Evolutionary conservation across 2,329 filamentous ascomycete genomes (phyloP).

Genomic region (Alternaria incomplexa): DNA sequence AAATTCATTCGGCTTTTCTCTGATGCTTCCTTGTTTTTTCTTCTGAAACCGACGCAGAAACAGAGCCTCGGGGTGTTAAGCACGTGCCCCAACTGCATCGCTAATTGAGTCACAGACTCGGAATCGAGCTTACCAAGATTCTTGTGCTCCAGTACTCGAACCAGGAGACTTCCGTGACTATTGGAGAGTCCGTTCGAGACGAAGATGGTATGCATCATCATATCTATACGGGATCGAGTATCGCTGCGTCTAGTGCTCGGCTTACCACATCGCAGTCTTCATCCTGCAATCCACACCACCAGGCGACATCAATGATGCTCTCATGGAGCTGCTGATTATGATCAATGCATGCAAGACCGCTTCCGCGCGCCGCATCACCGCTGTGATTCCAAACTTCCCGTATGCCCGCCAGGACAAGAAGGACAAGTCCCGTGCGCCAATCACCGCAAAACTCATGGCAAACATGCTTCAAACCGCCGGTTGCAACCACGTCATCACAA

Average conservation of each 20-base stretch:
- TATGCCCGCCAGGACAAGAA: slow-evolving; percentile 98
- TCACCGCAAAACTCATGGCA: slow-evolving; percentile 92
- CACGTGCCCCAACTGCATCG: slow-evolving; percentile 2
- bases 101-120: slow-evolving; percentile 61
- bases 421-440: slow-evolving; percentile 93
- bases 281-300: slow-evolving; percentile 94
- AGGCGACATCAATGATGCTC: slow-evolving; percentile 94
- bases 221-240: neutral
- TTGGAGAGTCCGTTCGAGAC: slow-evolving; percentile 93
- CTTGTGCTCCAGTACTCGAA: slow-evolving; percentile 86
- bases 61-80: neutral
- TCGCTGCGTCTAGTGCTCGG: slow-evolving; percentile 2
- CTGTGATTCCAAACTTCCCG: slow-evolving; percentile 93
- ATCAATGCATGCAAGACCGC: slow-evolving; percentile 92
- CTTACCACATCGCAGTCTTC: slow-evolving; percentile 68
- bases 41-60: neutral
- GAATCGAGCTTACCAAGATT: slow-evolving; percentile 79
- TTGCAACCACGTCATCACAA: slow-evolving; percentile 92
- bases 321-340: slow-evolving; percentile 99
- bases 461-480: slow-evolving; percentile 97
- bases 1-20: neutral
- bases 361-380: slow-evolving; percentile 88
- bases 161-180: slow-evolving; percentile 87
- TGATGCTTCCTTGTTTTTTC: neutral
- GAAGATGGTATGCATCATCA: slow-evolving; percentile 73